Evolutionary conservation across 352 stramenopile genomes (phyloP).

Genomic region (Phytophthora ohioensis): DNA sequence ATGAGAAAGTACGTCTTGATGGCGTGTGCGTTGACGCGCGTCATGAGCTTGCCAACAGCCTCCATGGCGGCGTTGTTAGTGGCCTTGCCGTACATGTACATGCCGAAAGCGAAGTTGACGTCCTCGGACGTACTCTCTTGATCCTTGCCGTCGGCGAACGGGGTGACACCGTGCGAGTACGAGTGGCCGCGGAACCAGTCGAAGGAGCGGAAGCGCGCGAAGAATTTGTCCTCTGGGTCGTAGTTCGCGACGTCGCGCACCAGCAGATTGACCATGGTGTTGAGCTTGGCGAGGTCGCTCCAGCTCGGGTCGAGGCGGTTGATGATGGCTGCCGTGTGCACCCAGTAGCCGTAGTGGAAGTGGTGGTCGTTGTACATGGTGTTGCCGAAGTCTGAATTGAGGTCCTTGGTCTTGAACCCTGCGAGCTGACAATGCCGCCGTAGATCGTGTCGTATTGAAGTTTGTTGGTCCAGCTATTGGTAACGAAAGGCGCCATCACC

Average conservation of each 20-base stretch:
- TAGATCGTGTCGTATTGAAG: constrained; percentile 69
- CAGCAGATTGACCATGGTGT: constrained; percentile 49
- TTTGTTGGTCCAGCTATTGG: constrained; percentile 57
- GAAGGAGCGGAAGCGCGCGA: constrained; percentile 66
- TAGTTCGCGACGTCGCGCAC: constrained; percentile 69
- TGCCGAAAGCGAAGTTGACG: constrained; percentile 69
- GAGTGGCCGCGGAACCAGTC: constrained; percentile 79
- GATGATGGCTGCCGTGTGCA: constrained; percentile 61
- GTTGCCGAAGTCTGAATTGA: constrained; percentile 79
- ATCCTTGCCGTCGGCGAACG: constrained; percentile 72
- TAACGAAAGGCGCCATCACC: constrained; percentile 57
- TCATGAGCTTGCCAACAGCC: constrained; percentile 57
- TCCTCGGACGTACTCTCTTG: constrained; percentile 76
- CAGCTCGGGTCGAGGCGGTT: constrained; percentile 54
- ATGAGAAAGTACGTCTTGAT: constrained; percentile 78
- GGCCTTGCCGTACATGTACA: constrained; percentile 62
- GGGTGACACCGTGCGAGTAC: constrained; percentile 74
- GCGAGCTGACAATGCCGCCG: constrained; percentile 61
- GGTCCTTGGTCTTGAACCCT: constrained; percentile 61
- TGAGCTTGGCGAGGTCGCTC: constrained; percentile 49
- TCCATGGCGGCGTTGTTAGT: constrained; percentile 47
- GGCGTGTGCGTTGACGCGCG: constrained; percentile 54
- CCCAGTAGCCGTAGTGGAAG: constrained; percentile 82
- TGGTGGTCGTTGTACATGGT: constrained; percentile 83
- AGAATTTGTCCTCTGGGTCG: constrained; percentile 48